Evolutionary conservation across 257 asterid genomes (phyloP).

Genomic region (Avicennia marina): DNA sequence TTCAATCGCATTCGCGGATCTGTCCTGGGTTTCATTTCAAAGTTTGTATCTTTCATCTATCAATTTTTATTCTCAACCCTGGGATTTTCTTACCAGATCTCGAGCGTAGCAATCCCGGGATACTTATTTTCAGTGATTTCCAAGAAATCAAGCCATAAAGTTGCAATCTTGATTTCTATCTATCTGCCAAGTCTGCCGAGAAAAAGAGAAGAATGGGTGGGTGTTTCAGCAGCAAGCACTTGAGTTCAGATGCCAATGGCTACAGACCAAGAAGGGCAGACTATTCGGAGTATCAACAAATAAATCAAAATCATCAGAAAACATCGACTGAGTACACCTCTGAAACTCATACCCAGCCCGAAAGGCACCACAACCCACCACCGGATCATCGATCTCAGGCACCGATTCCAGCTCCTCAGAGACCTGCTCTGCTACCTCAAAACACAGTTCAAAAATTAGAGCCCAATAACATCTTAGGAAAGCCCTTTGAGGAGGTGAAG

Average conservation of each 20-base stretch:
- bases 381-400: conserved; percentile 20
- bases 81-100: conserved; percentile 2
- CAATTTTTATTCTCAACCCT: background rate
- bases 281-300: conserved; percentile 20
- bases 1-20: background rate
- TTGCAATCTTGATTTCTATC: conserved; percentile 27
- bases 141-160: conserved; percentile 14
- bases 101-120: background rate
- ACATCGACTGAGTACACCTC: conserved; percentile 20
- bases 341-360: conserved; percentile 12
- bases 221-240: conserved; percentile 46
- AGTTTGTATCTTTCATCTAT: background rate
- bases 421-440: conserved; percentile 26
- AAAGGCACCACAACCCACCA: conserved; percentile 11
- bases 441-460: conserved; percentile 32
- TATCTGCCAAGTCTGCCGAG: no score
- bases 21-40: background rate
- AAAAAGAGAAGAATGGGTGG: conserved; percentile 50
- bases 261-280: conserved; percentile 25
- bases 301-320: conserved; percentile 23
- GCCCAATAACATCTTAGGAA: conserved; percentile 52
- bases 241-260: conserved; percentile 33
- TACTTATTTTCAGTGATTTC: background rate
- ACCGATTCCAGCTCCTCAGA: conserved; percentile 17
- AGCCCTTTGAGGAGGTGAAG: conserved; percentile 57